Conservation (phyloP, 2,329 filamentous ascomycete species). For the Acrocalymma vagum region DNA sequence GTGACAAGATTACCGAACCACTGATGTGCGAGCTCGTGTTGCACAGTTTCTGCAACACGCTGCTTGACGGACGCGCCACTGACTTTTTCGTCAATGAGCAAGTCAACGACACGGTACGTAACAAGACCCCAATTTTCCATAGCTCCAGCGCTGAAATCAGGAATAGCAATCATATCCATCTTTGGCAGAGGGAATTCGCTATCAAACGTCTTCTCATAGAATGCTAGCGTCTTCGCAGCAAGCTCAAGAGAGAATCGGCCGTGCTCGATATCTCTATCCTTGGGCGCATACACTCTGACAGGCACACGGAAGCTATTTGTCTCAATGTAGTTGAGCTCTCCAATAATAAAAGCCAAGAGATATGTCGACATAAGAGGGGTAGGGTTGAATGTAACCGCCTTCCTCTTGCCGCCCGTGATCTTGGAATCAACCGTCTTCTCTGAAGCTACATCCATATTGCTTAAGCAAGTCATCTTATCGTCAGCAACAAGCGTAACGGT, state of each 20-base stretch:
- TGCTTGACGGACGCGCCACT: conserved; percentile 90
- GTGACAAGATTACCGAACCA: conserved; percentile 98
- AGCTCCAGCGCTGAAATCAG: conserved; percentile 92
- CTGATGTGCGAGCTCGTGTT: conserved; percentile 96
- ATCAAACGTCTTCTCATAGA: conserved; percentile 95
- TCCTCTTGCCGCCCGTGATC: conserved; percentile 71
- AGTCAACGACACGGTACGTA: conserved; percentile 91
- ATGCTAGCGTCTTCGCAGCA: conserved; percentile 86
- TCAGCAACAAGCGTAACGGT: conserved; percentile 91
- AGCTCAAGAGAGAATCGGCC: conserved; percentile 90
- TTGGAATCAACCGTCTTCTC: conserved; percentile 76
- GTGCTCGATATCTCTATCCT: conserved; percentile 88
- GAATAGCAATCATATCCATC: conserved; percentile 97
- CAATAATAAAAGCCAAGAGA: conserved; percentile 90
- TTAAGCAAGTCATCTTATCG: conserved; percentile 88
- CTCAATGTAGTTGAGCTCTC: conserved; percentile 93
- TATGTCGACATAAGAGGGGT: conserved; percentile 97
- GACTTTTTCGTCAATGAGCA: conserved; percentile 90
- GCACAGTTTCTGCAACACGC: conserved; percentile 92
- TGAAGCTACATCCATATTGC: conserved; percentile 93
- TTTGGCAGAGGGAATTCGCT: conserved; percentile 88
- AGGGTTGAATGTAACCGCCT: conserved; percentile 90
- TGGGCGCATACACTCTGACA: conserved; percentile 91
- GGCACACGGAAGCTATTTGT: conserved; percentile 91
- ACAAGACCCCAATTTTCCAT: conserved; percentile 99